Evolutionary conservation across 83 land plant genomes (phyloP), one percentile per base, ranked within the genome.

Genomic region (Isoetes engelmannii): DNA sequence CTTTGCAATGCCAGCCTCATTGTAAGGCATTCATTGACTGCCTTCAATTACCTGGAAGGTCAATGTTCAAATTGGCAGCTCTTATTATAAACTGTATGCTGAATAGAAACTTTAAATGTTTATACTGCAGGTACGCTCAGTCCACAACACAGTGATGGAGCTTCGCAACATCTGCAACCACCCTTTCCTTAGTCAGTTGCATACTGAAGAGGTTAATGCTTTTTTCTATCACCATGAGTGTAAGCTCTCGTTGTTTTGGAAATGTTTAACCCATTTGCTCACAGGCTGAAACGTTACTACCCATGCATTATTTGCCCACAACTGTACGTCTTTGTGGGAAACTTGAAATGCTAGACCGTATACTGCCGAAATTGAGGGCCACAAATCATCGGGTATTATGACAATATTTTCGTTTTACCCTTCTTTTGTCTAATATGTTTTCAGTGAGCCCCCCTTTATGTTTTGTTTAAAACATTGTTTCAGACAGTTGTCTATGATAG

Each of bases 81-180:
- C 37, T 28, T 28, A 28, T 28, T 28, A 28, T 28, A 28, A 28
- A 28, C 37, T 28, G 37, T 28, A 28, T 28, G 37, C 37, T 28
- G 2, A 28, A 28, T 28, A 28, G 37, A 28, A 28, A 28, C 37
- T 28, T 28, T 28, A 28, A 28, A 28, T 28, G 2, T 28, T 28
- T 28, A 28, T 28, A 28, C 28, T 71, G 63, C 83, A 95, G 99
- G 92, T 72, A 57, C 87, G 97, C 37, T 73, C 99, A 46, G 87
- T 95, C 18, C 97, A 95, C 51, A 95, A 95, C 61, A 85, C 99
- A 62, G 99, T 95, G 45, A 92, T 95, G 91, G 99, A 95, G 81
- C 86, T 91, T 45, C 99, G 99, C 13, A 95, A 95, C 63, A 95
- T 95, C 44, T 95, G 99, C 82, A 95, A 95, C 73, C 99, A 95